Evolutionary conservation across 2,329 filamentous ascomycete species (phyloP).

Genomic region (Aspergillus alliaceus): DNA sequence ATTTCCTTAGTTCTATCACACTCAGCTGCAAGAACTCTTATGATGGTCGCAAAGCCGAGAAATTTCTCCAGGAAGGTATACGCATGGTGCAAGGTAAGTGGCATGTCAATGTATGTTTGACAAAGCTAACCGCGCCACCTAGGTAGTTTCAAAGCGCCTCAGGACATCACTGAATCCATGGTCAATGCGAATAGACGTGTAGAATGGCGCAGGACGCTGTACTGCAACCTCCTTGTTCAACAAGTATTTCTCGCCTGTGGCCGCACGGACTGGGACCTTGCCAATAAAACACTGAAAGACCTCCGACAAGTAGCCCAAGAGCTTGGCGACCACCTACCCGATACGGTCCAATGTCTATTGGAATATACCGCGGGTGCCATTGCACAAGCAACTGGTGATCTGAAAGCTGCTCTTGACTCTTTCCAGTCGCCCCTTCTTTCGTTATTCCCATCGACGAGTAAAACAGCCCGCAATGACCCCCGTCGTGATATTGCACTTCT

Average conservation of each 20-base stretch:
- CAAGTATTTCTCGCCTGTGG: slow-evolving; percentile 69
- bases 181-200: slow-evolving; percentile 59
- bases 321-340: slow-evolving; percentile 40
- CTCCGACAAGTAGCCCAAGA: slow-evolving; percentile 51
- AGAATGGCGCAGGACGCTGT: slow-evolving; percentile 65
- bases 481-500: slow-evolving; percentile 67
- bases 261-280: slow-evolving; percentile 68
- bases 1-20: slow-evolving; percentile 58
- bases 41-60: slow-evolving; percentile 55
- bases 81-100: slow-evolving; percentile 47
- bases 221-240: slow-evolving; percentile 70
- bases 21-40: slow-evolving; percentile 57
- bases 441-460: slow-evolving; percentile 45
- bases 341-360: slow-evolving; percentile 54
- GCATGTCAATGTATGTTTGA: background rate
- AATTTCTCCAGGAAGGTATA: slow-evolving; percentile 59
- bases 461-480: slow-evolving; percentile 47
- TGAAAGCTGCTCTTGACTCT: slow-evolving; percentile 65
- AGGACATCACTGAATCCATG: slow-evolving; percentile 53
- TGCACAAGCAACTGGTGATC: slow-evolving; percentile 72
- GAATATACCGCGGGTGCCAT: slow-evolving; percentile 75
- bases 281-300: slow-evolving; percentile 58
- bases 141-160: slow-evolving; percentile 39
- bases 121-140: slow-evolving; percentile 7
- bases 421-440: slow-evolving; percentile 65